Percentiles rank a stretch among this genome's conserved stretches.
These are phyloP conservation scores for Cordyceps fumosorosea DNA, from an alignment of 2,329 filamentous ascomycete genomes.

Conservation along the genomic window DNA sequence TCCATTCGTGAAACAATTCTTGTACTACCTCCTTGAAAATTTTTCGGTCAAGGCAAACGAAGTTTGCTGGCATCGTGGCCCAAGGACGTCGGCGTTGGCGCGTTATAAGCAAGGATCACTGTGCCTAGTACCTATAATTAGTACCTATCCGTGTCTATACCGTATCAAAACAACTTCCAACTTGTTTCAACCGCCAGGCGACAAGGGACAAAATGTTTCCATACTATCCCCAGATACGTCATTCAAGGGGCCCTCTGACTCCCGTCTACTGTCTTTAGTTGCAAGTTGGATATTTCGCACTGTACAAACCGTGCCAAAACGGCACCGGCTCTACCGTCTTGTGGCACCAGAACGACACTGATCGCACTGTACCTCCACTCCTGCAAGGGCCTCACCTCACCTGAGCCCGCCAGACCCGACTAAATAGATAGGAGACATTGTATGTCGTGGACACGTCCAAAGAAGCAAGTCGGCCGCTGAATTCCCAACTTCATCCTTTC, in stretches of 20 bases:
- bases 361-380: slow-evolving; percentile 10
- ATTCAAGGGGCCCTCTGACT: not conserved
- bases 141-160: not conserved
- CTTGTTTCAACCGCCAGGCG: not conserved
- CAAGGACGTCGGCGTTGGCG: not conserved
- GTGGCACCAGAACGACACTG: not conserved
- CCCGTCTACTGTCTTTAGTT: not conserved
- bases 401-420: not conserved
- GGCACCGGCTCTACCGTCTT: not conserved
- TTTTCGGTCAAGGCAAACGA: not conserved
- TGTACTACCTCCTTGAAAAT: not conserved
- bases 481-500: not conserved
- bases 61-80: not conserved
- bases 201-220: not conserved
- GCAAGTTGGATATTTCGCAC: not conserved
- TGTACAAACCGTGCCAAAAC: not conserved
- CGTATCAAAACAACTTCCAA: not conserved
- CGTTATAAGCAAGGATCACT: not conserved
- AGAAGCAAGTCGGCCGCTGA: not conserved
- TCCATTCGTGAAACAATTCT: not conserved
- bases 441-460: not conserved
- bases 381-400: slow-evolving; percentile 4
- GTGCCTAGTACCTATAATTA: not conserved
- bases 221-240: not conserved
- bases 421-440: not conserved